phyloP scores from a whole-genome alignment of 768 basidiomycete genomes.

The Dacryopinax spathularia region DNA sequence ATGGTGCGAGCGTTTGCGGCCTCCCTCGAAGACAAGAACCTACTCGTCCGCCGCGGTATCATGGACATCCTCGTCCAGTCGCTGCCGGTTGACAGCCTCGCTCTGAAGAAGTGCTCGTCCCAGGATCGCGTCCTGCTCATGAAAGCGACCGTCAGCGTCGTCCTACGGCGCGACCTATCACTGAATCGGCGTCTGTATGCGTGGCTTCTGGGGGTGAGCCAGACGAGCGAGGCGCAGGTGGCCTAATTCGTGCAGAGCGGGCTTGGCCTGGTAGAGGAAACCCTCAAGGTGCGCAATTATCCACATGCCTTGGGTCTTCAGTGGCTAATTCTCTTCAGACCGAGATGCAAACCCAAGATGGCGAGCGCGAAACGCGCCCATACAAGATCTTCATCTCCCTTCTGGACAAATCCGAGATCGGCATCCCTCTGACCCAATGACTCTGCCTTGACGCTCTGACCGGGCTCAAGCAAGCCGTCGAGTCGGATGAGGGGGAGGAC shows the following conservation, averaged over 20 bases:
- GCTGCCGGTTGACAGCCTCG: conserved; percentile 55
- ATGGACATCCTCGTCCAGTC: conserved; percentile 74
- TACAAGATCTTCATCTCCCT: conserved; percentile 94
- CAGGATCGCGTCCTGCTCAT: conserved; percentile 74
- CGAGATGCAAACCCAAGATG: conserved; percentile 64
- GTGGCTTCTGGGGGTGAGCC: conserved; percentile 80
- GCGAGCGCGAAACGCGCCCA: conserved; percentile 67
- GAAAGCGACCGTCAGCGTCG: conserved; percentile 74
- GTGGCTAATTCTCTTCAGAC: conserved; percentile 28
- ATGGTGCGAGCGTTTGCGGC: conserved; percentile 89
- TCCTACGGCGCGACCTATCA: conserved; percentile 81
- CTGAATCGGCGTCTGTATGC: conserved; percentile 84
- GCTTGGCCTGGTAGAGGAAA: conserved; percentile 53
- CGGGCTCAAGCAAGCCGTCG: conserved; percentile 45
- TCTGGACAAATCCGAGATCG: conserved; percentile 95
- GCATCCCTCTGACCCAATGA: conserved; percentile 59
- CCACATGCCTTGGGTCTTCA: background rate
- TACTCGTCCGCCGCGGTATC: conserved; percentile 76
- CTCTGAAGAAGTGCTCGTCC: conserved; percentile 43
- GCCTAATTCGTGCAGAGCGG: conserved; percentile 54
- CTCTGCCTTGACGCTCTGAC: conserved; percentile 69
- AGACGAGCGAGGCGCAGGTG: conserved; percentile 60
- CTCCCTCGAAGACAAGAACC: conserved; percentile 83
- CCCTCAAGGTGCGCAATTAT: conserved; percentile 42
- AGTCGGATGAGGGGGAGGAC: conserved; percentile 17